Base-by-base conservation (phyloP, 1,284 basidiomycete genomes). In the Inonotus hispidus region DNA sequence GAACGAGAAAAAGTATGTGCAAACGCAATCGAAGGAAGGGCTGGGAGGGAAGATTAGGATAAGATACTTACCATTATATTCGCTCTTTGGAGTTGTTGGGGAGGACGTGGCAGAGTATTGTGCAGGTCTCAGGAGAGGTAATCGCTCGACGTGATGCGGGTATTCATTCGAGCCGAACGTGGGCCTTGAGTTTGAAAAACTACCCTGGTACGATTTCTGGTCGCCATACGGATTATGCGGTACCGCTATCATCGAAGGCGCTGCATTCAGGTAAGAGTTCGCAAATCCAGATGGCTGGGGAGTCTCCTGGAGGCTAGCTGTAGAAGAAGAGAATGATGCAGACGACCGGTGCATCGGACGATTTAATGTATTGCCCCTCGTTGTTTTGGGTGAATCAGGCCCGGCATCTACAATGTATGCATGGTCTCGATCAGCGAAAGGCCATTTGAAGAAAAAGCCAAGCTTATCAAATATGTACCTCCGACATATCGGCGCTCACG, bases 61-160 rank as follows among this genome's bases (percentile, higher is more conserved):
- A 39, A 37, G 35, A 27, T 49, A 50, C 41, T 61, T 54, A 61
- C 60, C 60, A 56, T 61, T 43, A 23, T 25, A 32, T 35, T 50
- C 52, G 32, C 32, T 53, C 37, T 53, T 50, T 45, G 25, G 25
- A 25, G 37, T 23, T 37, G 13, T 27, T 14, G 54, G 37, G 27
- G 49, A 61, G 19, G 23, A 32, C 21, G 45, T 43, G 19, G 45
- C 19, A n/a, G 25, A n/a, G 21, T n/a, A 45, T 14, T 45, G 35
- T 49, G 32, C 21, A 37, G 41, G 35, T 46, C 32, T 32, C 23
- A 43, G 21, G 27, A 50, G 35, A 16, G 46, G 60, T 23, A 37
- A 35, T 35, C 54, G 60, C 35, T 25, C 46, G 27, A 19, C 38
- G 19, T 54, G 59, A 49, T 60, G 60, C 14, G 41, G 35, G 41